phyloP scores from a whole-genome alignment of 1,139 yeast genomes.

The Petasospora rhodanensis region DNA sequence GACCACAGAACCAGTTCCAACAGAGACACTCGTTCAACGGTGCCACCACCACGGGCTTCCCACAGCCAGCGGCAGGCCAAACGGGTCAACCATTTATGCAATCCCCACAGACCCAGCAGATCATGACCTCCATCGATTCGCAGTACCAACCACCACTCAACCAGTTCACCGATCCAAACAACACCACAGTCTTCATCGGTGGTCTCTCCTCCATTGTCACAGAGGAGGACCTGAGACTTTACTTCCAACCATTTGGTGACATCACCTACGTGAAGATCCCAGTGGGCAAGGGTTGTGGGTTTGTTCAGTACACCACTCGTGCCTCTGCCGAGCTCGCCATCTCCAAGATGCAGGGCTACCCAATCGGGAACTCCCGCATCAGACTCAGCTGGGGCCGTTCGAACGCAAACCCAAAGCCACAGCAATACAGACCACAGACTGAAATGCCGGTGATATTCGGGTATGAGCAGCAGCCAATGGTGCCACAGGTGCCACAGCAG shows the following conservation, averaged over 20 bases:
- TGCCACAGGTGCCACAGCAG: constrained; percentile 8
- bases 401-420: constrained; percentile 19
- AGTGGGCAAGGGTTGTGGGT: constrained; percentile 90
- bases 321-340: constrained; percentile 89
- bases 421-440: constrained; percentile 21
- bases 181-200: constrained; percentile 93
- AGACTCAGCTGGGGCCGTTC: constrained; percentile 86
- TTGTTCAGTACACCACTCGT: constrained; percentile 74
- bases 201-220: constrained; percentile 74
- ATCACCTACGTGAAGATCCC: constrained; percentile 86
- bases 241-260: constrained; percentile 81
- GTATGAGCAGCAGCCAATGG: constrained; percentile 15
- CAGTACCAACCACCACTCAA: constrained; percentile 39
- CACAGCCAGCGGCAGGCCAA: too few species aligned
- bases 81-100: neutral
- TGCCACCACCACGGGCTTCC: too few species aligned
- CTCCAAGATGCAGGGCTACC: constrained; percentile 87
- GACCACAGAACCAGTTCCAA: constrained; percentile 23
- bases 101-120: constrained; percentile 18
- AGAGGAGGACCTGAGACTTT: constrained; percentile 68
- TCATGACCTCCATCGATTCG: constrained; percentile 18
- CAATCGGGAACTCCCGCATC: constrained; percentile 80
- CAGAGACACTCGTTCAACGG: constrained; percentile 15
- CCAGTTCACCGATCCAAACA: constrained; percentile 69
- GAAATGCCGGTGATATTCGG: constrained; percentile 23